phyloP scores from a whole-genome alignment of 805 yeast species.

The Kuraishia molischiana region DNA sequence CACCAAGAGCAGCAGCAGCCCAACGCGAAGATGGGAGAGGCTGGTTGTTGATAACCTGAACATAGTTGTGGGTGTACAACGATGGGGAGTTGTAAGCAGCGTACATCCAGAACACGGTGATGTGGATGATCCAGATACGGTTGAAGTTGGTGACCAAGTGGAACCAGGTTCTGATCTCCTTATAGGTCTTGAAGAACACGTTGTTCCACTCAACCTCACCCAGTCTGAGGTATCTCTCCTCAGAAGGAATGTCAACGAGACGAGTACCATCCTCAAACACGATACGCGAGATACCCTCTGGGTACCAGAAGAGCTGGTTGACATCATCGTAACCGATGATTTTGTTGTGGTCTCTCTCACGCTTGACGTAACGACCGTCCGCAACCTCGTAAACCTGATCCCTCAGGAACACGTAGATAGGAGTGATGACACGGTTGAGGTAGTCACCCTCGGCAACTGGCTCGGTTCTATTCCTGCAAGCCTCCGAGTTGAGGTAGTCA shows the following conservation, averaged over 20 bases:
- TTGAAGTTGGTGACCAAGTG: conserved; percentile 91
- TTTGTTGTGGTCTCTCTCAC: conserved; percentile 77
- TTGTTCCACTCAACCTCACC: conserved; percentile 91
- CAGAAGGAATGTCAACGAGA: conserved; percentile 79
- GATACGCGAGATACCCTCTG: conserved; percentile 94
- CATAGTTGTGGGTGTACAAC: conserved; percentile 78
- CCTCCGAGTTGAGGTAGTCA: conserved; percentile 82
- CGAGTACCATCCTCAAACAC: conserved; percentile 87
- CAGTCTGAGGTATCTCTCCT: conserved; percentile 79
- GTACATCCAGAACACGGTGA: conserved; percentile 89
- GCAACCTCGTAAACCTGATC: conserved; percentile 73
- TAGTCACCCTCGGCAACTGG: conserved; percentile 87
- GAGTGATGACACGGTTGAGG: conserved; percentile 87
- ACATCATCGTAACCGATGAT: conserved; percentile 95
- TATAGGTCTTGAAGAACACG: conserved; percentile 92
- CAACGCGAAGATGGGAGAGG: conserved; percentile 89
- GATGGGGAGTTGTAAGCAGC: conserved; percentile 88
- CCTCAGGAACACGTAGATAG: conserved; percentile 72
- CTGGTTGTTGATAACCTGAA: conserved; percentile 71
- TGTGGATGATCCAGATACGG: conserved; percentile 96
- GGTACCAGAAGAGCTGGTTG: conserved; percentile 98
- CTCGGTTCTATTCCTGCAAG: conserved; percentile 80
- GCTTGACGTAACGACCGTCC: conserved; percentile 74
- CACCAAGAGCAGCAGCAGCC: conserved; percentile 92
- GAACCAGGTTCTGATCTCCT: conserved; percentile 95